phyloP scores from a whole-genome alignment of 139 green algal genomes.

The Cymbomonas tetramitiformis region DNA sequence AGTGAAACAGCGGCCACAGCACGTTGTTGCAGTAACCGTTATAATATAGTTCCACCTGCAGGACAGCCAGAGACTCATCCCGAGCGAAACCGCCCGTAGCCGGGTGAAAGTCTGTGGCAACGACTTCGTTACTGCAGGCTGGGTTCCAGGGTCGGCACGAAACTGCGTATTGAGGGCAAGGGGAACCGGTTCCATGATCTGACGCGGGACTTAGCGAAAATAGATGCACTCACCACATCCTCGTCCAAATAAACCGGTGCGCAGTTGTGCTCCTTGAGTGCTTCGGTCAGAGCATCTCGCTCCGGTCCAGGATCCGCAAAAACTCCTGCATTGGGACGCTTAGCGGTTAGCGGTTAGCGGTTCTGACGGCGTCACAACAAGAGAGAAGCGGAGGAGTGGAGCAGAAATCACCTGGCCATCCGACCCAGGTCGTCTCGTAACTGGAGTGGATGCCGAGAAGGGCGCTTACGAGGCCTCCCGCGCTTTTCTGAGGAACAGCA shows the following conservation, averaged over 20 bases:
- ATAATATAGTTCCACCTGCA: conserved; percentile 56
- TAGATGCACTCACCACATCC: too few relatives aligned
- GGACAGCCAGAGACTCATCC: background rate
- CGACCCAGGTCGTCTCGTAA: conserved; percentile 79
- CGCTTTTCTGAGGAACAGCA: too few relatives aligned
- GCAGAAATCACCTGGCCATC: too few relatives aligned
- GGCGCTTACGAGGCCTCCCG: conserved; percentile 79
- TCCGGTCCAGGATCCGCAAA: conserved; percentile 36
- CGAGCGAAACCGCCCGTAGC: background rate
- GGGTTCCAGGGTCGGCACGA: too few relatives aligned
- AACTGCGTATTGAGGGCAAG: too few relatives aligned
- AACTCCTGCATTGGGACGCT: too few relatives aligned
- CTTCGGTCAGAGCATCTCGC: conserved; percentile 44
- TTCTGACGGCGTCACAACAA: too few relatives aligned
- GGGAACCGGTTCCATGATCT: too few relatives aligned
- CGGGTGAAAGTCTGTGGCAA: background rate
- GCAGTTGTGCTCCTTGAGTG: conserved; percentile 61
- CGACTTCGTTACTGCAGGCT: background rate
- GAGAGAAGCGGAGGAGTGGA: too few relatives aligned
- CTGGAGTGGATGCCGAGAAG: conserved; percentile 73
- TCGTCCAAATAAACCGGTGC: conserved; percentile 78
- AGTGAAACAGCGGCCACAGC: conserved; percentile 95
- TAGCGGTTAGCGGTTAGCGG: too few relatives aligned
- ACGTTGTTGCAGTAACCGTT: conserved; percentile 97
- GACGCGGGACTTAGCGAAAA: too few relatives aligned